Conservation (phyloP, 2,329 filamentous ascomycete genomes). For the Colletotrichum navitas region DNA sequence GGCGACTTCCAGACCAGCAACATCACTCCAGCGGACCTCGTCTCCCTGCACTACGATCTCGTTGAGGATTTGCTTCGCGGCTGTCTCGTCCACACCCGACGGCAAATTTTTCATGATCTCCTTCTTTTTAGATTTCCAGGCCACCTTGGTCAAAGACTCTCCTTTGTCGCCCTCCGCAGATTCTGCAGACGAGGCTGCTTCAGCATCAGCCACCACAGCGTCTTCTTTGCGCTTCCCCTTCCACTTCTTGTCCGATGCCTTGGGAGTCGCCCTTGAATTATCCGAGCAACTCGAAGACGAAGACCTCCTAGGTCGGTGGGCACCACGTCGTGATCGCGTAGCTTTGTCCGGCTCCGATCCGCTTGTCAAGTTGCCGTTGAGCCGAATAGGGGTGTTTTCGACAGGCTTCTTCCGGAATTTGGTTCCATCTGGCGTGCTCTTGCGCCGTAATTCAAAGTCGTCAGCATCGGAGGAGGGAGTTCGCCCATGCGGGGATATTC, state of each 20-base stretch:
- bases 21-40: constrained; percentile 93
- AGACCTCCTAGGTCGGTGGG: neutral
- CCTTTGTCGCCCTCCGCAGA: constrained; percentile 54
- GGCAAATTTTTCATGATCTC: constrained; percentile 82
- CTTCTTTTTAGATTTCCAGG: constrained; percentile 73
- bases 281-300: constrained; percentile 35
- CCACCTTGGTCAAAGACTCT: constrained; percentile 56
- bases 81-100: constrained; percentile 81
- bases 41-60: constrained; percentile 96
- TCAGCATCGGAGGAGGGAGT: constrained; percentile 16
- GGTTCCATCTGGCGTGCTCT: constrained; percentile 22
- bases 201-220: constrained; percentile 57
- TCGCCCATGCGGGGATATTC: constrained; percentile 10
- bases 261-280: neutral
- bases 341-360: constrained; percentile 30
- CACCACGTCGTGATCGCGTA: constrained; percentile 1
- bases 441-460: constrained; percentile 18
- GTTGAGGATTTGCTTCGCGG: constrained; percentile 93
- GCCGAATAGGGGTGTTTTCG: neutral
- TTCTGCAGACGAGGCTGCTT: constrained; percentile 61
- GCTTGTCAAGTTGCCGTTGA: constrained; percentile 13
- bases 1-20: constrained; percentile 89
- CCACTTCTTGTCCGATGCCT: constrained; percentile 4
- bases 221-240: constrained; percentile 50
- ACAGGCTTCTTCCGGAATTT: constrained; percentile 37